phyloP scores from a whole-genome alignment of 2,329 filamentous ascomycete genomes.

The Fusarium burgessii region DNA sequence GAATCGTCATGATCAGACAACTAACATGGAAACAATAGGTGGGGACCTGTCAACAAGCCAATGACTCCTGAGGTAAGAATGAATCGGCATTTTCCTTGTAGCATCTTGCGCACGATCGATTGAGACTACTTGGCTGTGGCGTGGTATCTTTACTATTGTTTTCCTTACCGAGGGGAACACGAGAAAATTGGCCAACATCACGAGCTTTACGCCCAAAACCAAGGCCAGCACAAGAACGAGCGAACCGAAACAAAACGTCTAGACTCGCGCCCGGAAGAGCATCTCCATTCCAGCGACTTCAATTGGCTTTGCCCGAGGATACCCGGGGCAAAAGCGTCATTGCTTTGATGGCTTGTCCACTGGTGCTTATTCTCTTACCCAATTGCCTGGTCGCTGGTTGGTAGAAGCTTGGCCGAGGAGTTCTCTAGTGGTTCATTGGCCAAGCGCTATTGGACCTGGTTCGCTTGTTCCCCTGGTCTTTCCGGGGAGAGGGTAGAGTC shows the following conservation, averaged over 20 bases:
- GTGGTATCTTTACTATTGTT: conserved; percentile 18
- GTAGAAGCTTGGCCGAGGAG: conserved; percentile 39
- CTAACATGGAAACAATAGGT: conserved; percentile 61
- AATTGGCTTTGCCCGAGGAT: conserved; percentile 45
- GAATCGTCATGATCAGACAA: conserved; percentile 36
- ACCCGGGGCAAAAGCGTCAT: conserved; percentile 43
- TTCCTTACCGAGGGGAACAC: conserved; percentile 3
- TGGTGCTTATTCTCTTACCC: conserved; percentile 48
- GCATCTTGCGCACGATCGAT: conserved; percentile 9
- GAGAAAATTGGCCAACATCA: conserved; percentile 32
- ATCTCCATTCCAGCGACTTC: conserved; percentile 42
- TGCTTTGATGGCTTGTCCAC: conserved; percentile 41
- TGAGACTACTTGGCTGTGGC: conserved; percentile 12
- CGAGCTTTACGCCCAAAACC: conserved; percentile 23
- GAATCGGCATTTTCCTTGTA: conserved; percentile 19
- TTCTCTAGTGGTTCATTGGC: conserved; percentile 35
- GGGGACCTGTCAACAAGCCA: conserved; percentile 99
- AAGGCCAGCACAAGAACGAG: conserved; percentile 1
- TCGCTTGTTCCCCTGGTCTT: conserved; percentile 39
- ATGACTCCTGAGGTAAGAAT: conserved; percentile 89
- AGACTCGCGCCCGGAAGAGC: conserved; percentile 30
- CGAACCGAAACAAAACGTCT: conserved; percentile 12
- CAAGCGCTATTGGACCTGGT: conserved; percentile 29
- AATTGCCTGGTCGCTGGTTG: conserved; percentile 48
- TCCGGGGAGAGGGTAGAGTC: conserved; percentile 9